phyloP scores from a whole-genome alignment of 805 yeast genomes.

The Vanderwaltozyma tropicalis region DNA sequence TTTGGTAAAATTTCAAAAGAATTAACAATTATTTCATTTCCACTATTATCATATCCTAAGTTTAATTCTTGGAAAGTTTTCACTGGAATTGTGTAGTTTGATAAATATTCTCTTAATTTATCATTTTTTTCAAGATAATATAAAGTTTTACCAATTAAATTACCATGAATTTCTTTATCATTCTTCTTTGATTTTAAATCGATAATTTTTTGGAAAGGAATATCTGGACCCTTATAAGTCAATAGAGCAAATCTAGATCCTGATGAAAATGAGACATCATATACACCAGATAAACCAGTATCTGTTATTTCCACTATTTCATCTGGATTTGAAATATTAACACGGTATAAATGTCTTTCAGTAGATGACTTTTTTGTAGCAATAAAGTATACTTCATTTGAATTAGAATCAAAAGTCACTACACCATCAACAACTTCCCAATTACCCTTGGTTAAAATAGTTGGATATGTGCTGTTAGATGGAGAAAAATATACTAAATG shows the following conservation, averaged over 20 bases:
- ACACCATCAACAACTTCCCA: conserved; percentile 89
- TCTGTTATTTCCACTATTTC: conserved; percentile 38
- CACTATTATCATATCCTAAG: conserved; percentile 40
- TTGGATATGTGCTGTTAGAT: conserved; percentile 44
- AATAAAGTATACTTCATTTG: conserved; percentile 45
- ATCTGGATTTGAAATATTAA: conserved; percentile 39
- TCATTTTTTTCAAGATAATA: conserved; percentile 32
- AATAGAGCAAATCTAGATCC: conserved; percentile 67
- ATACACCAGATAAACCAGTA: conserved; percentile 51
- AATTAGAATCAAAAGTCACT: conserved; percentile 45
- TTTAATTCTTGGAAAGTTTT: conserved; percentile 42
- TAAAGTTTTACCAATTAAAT: conserved; percentile 22
- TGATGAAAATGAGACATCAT: conserved; percentile 61
- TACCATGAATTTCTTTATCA: conserved; percentile 10
- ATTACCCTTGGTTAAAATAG: conserved; percentile 56
- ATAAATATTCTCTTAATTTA: conserved; percentile 31
- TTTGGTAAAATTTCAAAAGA: conserved; percentile 70
- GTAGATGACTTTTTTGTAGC: conserved; percentile 70
- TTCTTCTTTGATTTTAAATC: conserved; percentile 33
- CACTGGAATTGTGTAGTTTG: conserved; percentile 47
- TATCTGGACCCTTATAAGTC: conserved; percentile 64
- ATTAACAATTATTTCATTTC: conserved; percentile 43
- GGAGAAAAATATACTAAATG: conserved; percentile 85
- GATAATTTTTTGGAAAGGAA: conserved; percentile 70
- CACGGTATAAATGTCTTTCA: conserved; percentile 75